phyloP scores from a whole-genome alignment of 345 rosid genomes.

The Cardamine chenopodiifolia region DNA sequence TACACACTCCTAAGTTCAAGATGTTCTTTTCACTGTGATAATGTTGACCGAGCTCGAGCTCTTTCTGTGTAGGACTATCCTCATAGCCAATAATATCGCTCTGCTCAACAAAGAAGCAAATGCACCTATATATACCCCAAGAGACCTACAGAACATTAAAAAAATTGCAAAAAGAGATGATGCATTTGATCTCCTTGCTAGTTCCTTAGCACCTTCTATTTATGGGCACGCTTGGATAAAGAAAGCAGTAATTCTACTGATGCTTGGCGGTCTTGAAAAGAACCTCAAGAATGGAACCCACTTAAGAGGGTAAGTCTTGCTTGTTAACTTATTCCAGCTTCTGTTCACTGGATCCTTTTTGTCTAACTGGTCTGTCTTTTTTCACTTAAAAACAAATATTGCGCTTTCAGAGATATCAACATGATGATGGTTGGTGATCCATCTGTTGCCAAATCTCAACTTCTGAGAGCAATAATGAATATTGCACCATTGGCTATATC shows the following conservation, averaged over 20 bases:
- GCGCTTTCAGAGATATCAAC: constrained; percentile 76
- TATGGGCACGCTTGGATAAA: constrained; percentile 98
- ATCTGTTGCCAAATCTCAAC: constrained; percentile 98
- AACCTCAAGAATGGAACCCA: constrained; percentile 96
- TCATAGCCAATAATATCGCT: constrained; percentile 84
- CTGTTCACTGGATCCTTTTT: neutral
- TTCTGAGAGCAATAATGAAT: constrained; percentile 92
- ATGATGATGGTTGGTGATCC: constrained; percentile 99
- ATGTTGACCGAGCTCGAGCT: constrained; percentile 26
- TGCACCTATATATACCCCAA: constrained; percentile 83
- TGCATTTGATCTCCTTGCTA: constrained; percentile 82
- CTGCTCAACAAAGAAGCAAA: constrained; percentile 96
- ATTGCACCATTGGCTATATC: constrained; percentile 99
- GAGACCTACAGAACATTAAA: constrained; percentile 80
- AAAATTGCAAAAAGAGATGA: constrained; percentile 89
- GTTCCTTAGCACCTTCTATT: constrained; percentile 93
- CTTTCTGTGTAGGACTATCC: constrained; percentile 71
- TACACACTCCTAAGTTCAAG: neutral
- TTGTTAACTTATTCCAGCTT: neutral
- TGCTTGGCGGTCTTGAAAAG: constrained; percentile 97
- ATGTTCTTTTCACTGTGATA: constrained; percentile 7
- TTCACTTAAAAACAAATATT: neutral
- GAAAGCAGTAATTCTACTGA: constrained; percentile 88
- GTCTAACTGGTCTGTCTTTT: neutral
- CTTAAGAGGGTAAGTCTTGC: constrained; percentile 73